A percentile compares a stretch with the other conserved stretches of the same genome.
These are phyloP conservation scores for Chaetomium cochliodes DNA, from an alignment of 495 filamentous ascomycete species.

Conservation along the genomic window DNA sequence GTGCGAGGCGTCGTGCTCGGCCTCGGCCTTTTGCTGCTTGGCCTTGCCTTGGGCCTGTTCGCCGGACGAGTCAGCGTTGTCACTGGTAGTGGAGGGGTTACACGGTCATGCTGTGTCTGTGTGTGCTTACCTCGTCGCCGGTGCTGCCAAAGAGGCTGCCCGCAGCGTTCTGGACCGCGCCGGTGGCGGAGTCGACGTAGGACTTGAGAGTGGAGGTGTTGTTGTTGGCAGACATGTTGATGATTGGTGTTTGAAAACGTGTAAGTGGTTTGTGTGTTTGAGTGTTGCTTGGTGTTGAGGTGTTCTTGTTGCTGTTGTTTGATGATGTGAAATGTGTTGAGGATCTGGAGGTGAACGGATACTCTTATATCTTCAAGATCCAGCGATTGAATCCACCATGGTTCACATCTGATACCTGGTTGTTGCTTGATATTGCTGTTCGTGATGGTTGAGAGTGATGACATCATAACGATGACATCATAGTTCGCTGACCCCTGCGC, in stretches of 20 bases:
- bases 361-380: background rate
- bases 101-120: background rate
- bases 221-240: constrained; percentile 62
- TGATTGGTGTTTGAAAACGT: constrained; percentile 16
- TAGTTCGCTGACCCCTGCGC: constrained; percentile 5
- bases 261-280: constrained; percentile 12
- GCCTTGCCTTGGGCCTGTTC: constrained; percentile 51
- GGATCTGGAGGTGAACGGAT: background rate
- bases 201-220: constrained; percentile 72
- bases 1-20: constrained; percentile 68
- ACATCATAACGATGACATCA: constrained; percentile 31
- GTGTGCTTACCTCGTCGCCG: constrained; percentile 50
- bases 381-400: background rate
- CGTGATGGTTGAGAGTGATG: constrained; percentile 11
- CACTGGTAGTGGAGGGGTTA: background rate
- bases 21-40: constrained; percentile 59
- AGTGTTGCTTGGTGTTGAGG: constrained; percentile 12
- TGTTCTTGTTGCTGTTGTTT: background rate
- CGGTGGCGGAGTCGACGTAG: constrained; percentile 74
- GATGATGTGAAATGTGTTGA: background rate
- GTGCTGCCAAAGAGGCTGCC: constrained; percentile 73
- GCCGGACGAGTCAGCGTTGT: constrained; percentile 10
- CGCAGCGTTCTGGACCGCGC: constrained; percentile 67
- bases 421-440: background rate
- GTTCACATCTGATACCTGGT: background rate